A percentile compares a stretch with the other conserved stretches of the same genome.
These are phyloP conservation scores for Solanum pinnatisectum DNA, from an alignment of 257 asterid genomes.

Conservation along the genomic window DNA sequence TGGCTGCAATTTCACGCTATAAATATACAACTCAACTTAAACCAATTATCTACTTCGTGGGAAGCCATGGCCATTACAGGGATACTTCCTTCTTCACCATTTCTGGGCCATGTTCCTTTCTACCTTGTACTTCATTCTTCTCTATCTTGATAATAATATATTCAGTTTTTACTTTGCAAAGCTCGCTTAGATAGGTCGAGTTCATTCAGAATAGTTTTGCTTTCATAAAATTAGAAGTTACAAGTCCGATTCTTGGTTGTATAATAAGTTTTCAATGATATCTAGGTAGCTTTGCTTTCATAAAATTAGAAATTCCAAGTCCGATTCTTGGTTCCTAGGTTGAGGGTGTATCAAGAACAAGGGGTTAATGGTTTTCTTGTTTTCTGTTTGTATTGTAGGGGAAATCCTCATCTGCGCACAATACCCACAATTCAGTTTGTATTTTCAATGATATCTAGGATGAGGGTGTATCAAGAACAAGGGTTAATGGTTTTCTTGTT, in stretches of 20 bases:
- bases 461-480: background rate
- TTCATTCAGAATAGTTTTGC: background rate
- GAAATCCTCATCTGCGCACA: slow-evolving; percentile 17
- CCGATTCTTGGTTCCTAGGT: background rate
- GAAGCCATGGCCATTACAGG: slow-evolving; percentile 16
- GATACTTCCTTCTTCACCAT: slow-evolving; percentile 54
- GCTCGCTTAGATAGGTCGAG: background rate
- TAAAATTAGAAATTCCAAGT: background rate
- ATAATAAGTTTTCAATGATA: background rate
- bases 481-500: background rate
- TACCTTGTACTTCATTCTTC: slow-evolving; percentile 23
- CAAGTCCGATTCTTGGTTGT: background rate
- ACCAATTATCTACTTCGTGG: background rate
- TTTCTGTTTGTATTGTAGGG: slow-evolving; percentile 27
- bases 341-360: background rate
- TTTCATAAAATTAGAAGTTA: background rate
- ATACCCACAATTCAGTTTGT: slow-evolving; percentile 7
- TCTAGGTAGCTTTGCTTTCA: background rate
- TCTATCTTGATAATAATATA: background rate
- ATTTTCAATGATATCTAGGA: slow-evolving; percentile 8
- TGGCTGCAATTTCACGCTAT: background rate
- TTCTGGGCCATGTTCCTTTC: slow-evolving; percentile 39
- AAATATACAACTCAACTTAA: background rate
- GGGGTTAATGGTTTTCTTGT: background rate
- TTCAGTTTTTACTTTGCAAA: background rate